Conservation (phyloP, 768 basidiomycete species). For the Rhizopogon vesiculosus region DNA sequence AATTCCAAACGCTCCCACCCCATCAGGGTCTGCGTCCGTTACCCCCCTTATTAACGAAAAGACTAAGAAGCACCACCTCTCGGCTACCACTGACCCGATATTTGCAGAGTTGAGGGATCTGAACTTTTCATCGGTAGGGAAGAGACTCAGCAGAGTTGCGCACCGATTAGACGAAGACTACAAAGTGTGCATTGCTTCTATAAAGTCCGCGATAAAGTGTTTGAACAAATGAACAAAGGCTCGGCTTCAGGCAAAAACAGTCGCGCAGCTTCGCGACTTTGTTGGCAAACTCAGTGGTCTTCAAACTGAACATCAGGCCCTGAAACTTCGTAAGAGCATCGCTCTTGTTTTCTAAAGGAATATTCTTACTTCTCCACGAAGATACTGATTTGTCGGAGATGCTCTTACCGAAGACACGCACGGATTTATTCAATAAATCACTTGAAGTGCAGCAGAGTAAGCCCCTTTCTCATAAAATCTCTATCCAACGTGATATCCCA, state of each 20-base stretch:
- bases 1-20: slow-evolving; percentile 36
- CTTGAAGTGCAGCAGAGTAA: slow-evolving; percentile 95
- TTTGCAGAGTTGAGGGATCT: slow-evolving; percentile 82
- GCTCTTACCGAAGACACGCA: slow-evolving; percentile 77
- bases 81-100: slow-evolving; percentile 73
- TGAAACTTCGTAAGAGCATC: slow-evolving; percentile 72
- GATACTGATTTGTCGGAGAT: slow-evolving; percentile 95
- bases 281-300: slow-evolving; percentile 92
- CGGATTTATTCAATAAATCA: slow-evolving; percentile 85
- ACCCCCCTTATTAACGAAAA: slow-evolving; percentile 65
- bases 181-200: slow-evolving; percentile 46
- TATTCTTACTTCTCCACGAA: slow-evolving; percentile 25
- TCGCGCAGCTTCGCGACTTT: slow-evolving; percentile 88
- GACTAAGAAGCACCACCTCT: slow-evolving; percentile 86
- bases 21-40: slow-evolving; percentile 37
- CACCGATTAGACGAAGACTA: slow-evolving; percentile 88
- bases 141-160: slow-evolving; percentile 75
- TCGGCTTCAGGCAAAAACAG: slow-evolving; percentile 83
- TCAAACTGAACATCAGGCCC: slow-evolving; percentile 85
- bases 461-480: slow-evolving; percentile 13
- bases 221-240: slow-evolving; percentile 39
- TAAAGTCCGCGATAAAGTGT: slow-evolving; percentile 1
- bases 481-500: slow-evolving; percentile 4
- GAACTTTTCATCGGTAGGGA: slow-evolving; percentile 89
- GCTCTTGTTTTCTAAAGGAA: not conserved